Percentiles rank a stretch among this genome's conserved stretches.
These are phyloP conservation scores for Filobasidium floriforme DNA, from an alignment of 768 basidiomycete species.

Conservation along the genomic window DNA sequence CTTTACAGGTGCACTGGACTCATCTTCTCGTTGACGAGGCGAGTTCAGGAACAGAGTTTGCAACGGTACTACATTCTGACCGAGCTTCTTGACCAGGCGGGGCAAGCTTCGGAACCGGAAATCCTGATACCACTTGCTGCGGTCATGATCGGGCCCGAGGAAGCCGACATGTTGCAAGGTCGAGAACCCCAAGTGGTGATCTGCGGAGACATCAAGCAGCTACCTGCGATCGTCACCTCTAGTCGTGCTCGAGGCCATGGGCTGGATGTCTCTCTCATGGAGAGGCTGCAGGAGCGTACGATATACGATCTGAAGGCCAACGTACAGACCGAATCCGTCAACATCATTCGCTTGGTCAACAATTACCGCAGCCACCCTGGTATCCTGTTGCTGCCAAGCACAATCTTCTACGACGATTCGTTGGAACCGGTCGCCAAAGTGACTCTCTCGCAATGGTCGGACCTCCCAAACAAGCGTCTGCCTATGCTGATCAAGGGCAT, in stretches of 20 bases:
- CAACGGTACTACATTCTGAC: not conserved
- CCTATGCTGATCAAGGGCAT: constrained; percentile 40
- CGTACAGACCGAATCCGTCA: not conserved
- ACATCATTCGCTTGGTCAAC: constrained; percentile 22
- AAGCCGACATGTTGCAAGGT: not conserved
- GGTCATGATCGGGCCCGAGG: constrained; percentile 20
- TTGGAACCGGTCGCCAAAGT: constrained; percentile 34
- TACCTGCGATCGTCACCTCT: constrained; percentile 42
- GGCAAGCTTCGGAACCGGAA: constrained; percentile 45
- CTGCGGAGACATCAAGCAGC: constrained; percentile 44
- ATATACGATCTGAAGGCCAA: constrained; percentile 10
- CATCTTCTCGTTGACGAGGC: constrained; percentile 46
- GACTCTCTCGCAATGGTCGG: constrained; percentile 28
- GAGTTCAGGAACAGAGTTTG: constrained; percentile 2
- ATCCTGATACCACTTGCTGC: constrained; percentile 37
- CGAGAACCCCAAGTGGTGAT: constrained; percentile 33
- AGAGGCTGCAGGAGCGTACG: constrained; percentile 38
- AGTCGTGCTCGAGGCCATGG: constrained; percentile 33
- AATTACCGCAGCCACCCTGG: constrained; percentile 45
- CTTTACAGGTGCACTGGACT: constrained; percentile 38
- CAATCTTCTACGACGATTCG: constrained; percentile 44
- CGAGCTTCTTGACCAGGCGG: constrained; percentile 30
- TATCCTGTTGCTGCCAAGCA: constrained; percentile 44
- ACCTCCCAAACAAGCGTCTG: constrained; percentile 31
- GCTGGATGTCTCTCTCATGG: constrained; percentile 43